phyloP scores from a whole-genome alignment of 164 flowering plant genomes.

The Sextonia rubra region DNA sequence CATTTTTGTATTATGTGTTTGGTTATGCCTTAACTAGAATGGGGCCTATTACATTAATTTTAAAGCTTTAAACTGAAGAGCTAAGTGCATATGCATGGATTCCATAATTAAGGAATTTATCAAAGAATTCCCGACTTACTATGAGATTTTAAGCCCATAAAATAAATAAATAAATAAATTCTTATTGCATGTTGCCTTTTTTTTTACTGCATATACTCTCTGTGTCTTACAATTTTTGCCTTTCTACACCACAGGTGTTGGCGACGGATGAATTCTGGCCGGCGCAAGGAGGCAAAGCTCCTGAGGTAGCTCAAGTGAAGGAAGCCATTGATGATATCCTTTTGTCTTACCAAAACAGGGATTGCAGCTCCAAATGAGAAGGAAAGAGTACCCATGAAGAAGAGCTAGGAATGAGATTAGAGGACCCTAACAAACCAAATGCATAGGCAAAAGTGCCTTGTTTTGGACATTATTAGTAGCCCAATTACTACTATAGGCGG shows the following conservation, averaged over 20 bases:
- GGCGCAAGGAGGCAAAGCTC: conserved; percentile 85
- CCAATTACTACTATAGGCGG: background rate
- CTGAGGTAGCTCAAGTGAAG: conserved; percentile 84
- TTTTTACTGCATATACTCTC: background rate
- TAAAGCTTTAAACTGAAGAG: background rate
- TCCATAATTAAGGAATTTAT: too few species aligned
- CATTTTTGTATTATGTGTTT: background rate
- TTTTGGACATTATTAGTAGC: conserved; percentile 12
- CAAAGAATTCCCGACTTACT: background rate
- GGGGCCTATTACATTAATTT: background rate
- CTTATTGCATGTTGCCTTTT: background rate
- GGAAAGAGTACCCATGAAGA: background rate
- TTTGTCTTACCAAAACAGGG: conserved; percentile 56
- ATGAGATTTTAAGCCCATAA: background rate
- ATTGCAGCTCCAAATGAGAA: conserved; percentile 40
- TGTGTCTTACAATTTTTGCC: conserved; percentile 2
- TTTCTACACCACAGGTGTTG: conserved; percentile 43
- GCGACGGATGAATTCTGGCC: conserved; percentile 99
- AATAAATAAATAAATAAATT: too few species aligned
- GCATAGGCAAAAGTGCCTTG: conserved; percentile 9
- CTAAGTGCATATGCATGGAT: background rate
- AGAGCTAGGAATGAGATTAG: background rate
- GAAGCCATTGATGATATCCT: conserved; percentile 95
- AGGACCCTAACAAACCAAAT: background rate
- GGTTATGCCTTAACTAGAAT: background rate